Evolutionary conservation across 176 grass and related monocot species (phyloP).

Genomic region (Oryza officinalis): DNA sequence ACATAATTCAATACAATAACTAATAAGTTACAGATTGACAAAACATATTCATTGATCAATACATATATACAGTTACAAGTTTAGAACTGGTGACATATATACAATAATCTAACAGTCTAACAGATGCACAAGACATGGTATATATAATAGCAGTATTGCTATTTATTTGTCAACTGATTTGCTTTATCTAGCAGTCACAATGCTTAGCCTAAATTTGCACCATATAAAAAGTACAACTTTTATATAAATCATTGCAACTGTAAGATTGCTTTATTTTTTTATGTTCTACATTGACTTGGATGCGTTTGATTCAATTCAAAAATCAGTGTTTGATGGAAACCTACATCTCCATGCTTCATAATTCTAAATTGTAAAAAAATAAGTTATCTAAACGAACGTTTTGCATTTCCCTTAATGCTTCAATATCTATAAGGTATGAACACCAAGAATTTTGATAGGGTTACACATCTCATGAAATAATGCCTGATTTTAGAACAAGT

Average conservation of each 20-base stretch:
- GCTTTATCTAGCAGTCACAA: not conserved
- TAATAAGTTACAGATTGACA: slow-evolving; percentile 8
- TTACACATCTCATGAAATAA: not conserved
- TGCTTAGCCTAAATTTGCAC: not conserved
- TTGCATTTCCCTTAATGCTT: slow-evolving; percentile 9
- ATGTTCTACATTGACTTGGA: not conserved
- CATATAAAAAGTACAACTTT: not conserved
- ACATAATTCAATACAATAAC: slow-evolving; percentile 34
- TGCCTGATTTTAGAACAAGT: not conserved
- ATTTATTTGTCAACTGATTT: not conserved
- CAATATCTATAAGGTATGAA: not conserved
- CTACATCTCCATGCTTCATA: not conserved
- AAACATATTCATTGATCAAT: not conserved
- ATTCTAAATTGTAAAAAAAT: not conserved
- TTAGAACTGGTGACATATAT: not conserved
- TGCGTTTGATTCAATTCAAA: not conserved
- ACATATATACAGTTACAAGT: not conserved
- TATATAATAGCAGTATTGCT: not conserved
- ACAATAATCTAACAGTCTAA: not conserved
- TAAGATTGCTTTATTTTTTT: not conserved
- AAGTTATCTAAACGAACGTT: slow-evolving; percentile 14
- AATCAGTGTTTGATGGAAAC: not conserved
- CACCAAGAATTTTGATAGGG: not conserved
- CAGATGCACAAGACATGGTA: not conserved
- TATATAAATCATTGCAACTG: not conserved